Percentiles rank a stretch among this genome's conserved stretches.
Conservation (phyloP, 2,329 filamentous ascomycete species). For the Alternaria panax region DNA sequence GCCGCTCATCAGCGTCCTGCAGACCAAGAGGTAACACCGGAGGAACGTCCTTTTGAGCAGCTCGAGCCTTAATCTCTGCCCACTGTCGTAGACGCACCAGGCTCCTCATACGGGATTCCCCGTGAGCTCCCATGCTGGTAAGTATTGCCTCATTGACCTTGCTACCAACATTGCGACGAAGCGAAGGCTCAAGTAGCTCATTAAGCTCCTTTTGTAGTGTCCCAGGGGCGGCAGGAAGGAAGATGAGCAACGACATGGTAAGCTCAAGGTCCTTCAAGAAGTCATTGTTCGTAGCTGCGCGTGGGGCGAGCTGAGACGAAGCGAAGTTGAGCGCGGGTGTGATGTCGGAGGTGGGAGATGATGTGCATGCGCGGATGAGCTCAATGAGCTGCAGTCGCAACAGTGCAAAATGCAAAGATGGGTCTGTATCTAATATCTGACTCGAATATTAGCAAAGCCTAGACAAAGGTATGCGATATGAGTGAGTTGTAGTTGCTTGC, state of each 20-base stretch:
- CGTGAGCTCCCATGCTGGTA: slow-evolving; percentile 71
- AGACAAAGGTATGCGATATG: slow-evolving; percentile 11
- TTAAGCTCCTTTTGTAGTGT: slow-evolving; percentile 78
- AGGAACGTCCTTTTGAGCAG: slow-evolving; percentile 53
- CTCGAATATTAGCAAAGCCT: slow-evolving; percentile 32
- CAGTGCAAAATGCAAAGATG: slow-evolving; percentile 85
- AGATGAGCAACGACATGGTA: slow-evolving; percentile 92
- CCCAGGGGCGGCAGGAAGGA: slow-evolving; percentile 68
- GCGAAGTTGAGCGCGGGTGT: slow-evolving; percentile 85
- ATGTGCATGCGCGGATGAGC: slow-evolving; percentile 80
- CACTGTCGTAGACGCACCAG: slow-evolving; percentile 84
- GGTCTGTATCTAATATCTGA: slow-evolving; percentile 86
- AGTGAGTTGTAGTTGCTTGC: slow-evolving; percentile 24
- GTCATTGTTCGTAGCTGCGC: slow-evolving; percentile 79
- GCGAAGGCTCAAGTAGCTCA: slow-evolving; percentile 76
- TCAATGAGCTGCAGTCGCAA: slow-evolving; percentile 92
- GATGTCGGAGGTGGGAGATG: slow-evolving; percentile 73
- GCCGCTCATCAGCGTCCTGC: slow-evolving; percentile 43
- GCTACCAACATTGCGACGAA: slow-evolving; percentile 84
- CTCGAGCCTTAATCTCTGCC: slow-evolving; percentile 72
- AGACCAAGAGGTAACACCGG: slow-evolving; percentile 52
- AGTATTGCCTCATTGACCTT: slow-evolving; percentile 90
- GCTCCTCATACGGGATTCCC: slow-evolving; percentile 82
- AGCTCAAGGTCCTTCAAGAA: slow-evolving; percentile 89
- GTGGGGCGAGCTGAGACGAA: slow-evolving; percentile 82